Conservation (phyloP, 345 rosid genomes). For the Diplotaxis tenuifolia region DNA sequence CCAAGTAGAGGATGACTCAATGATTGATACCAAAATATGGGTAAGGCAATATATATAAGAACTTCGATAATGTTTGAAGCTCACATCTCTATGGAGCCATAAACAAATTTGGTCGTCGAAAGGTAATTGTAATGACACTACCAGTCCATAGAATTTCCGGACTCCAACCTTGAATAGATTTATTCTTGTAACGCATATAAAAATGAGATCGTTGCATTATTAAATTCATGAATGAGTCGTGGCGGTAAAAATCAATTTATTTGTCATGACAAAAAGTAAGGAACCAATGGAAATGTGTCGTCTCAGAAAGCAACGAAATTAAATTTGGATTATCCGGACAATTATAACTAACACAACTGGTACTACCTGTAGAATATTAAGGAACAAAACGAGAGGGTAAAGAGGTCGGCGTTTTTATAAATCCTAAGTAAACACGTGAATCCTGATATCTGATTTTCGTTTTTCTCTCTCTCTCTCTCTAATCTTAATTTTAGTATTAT, state of each 20-base stretch:
- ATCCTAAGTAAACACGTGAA: slow-evolving; percentile 27
- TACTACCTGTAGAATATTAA: not conserved
- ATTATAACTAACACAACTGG: slow-evolving; percentile 9
- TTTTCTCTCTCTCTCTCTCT: not conserved
- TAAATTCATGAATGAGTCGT: not conserved
- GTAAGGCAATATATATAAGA: not conserved
- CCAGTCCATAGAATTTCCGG: not conserved
- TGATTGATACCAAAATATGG: not conserved
- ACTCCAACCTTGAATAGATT: not conserved
- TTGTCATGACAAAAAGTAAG: not conserved
- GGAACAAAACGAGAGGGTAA: slow-evolving; percentile 7
- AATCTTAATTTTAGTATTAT: not conserved
- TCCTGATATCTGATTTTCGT: slow-evolving; percentile 5
- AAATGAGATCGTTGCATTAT: not conserved
- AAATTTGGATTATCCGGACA: slow-evolving; percentile 2
- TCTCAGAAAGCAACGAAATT: slow-evolving; percentile 6
- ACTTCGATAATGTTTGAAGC: not conserved
- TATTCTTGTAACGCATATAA: not conserved
- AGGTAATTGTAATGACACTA: not conserved
- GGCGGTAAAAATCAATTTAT: not conserved
- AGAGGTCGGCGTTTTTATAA: slow-evolving; percentile 14
- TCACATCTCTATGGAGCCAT: not conserved
- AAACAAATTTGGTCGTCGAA: not conserved
- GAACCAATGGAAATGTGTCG: not conserved
- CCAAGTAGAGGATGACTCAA: not conserved